Base-by-base conservation (phyloP, 768 basidiomycete genomes). In the Psilocybe tampanensis region DNA sequence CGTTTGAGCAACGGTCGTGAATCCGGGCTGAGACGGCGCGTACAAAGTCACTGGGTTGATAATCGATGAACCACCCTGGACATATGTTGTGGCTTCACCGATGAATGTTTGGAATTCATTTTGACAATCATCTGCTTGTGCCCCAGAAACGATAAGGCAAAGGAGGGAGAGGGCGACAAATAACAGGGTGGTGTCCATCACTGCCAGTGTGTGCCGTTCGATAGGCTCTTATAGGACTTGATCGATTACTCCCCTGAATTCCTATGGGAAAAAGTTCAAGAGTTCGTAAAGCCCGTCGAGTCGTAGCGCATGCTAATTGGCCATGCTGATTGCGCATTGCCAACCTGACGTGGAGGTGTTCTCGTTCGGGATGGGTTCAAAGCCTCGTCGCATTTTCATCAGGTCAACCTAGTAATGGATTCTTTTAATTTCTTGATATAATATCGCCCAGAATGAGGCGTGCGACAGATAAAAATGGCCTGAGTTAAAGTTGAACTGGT, bases 1-100 rank as follows among this genome's bases (percentile, higher is more conserved):
- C 1, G 55, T 56, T 34, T 56, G 23, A 34, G 18, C 2, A 19
- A 32, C n/a, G 15, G 42, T 21, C n/a, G 55, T 50, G 29, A 44
- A 56, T 12, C 48, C 55, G 15, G 55, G n/a, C 22, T 17, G 24
- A 3, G 47, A 13, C 6, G 55, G 55, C n/a, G 44, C 55, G 22
- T 49, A 47, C 22, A 56, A 19, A 9, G 55, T 49, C 15, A 51
- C 42, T 11, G 42, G 11, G 22, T 43, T 49, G 7, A 33, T 29
- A 19, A 50, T 34, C 24, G 42, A 42, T 6, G 39, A 23, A 26
- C 47, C 48, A 9, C 26, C 47, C 5, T 8, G 22, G 26, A 56
- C 32, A 26, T 21, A 41, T 6, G 55, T 56, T 6, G 47, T 44
- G 22, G 39, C 55, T 29, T 49, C 42, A 18, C 47, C 55, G 6